Evolutionary conservation across 768 basidiomycete species (phyloP).

Genomic region (Boletus coccyginus): DNA sequence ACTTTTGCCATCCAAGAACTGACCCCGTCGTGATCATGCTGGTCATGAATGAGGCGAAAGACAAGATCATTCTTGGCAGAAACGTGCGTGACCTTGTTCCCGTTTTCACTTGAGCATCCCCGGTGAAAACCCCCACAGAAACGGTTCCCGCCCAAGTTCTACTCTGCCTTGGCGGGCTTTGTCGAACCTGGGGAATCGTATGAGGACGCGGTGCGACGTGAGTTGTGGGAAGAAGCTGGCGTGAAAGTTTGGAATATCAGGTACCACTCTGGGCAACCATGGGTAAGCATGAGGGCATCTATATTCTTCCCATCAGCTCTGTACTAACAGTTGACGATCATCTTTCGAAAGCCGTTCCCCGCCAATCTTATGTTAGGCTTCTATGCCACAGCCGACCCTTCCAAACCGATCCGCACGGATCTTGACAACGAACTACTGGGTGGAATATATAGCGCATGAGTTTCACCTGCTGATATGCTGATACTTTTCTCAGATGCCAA

Average conservation of each 20-base stretch:
- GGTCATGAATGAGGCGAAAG: slow-evolving; percentile 72
- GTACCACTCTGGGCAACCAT: slow-evolving; percentile 87
- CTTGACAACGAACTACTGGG: slow-evolving; percentile 96
- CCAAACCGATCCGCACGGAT: slow-evolving; percentile 74
- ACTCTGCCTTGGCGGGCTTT: slow-evolving; percentile 91
- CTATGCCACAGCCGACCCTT: slow-evolving; percentile 73
- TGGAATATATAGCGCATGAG: slow-evolving; percentile 20
- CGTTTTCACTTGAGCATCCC: background rate
- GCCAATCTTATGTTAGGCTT: slow-evolving; percentile 90
- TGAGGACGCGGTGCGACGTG: slow-evolving; percentile 89
- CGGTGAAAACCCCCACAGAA: slow-evolving; percentile 37
- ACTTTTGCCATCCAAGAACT: slow-evolving; percentile 79
- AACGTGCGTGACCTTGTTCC: slow-evolving; percentile 51
- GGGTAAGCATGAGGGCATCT: slow-evolving; percentile 48
- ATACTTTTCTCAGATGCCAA: slow-evolving; percentile 62
- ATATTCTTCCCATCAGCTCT: background rate
- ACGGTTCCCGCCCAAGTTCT: slow-evolving; percentile 68
- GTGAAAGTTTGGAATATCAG: slow-evolving; percentile 78
- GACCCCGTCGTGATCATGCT: slow-evolving; percentile 93
- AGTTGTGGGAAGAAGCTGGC: slow-evolving; percentile 96
- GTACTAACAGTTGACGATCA: background rate
- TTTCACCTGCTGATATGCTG: background rate
- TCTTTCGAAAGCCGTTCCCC: slow-evolving; percentile 70
- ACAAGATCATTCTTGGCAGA: slow-evolving; percentile 84
- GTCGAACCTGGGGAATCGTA: slow-evolving; percentile 93